Evolutionary conservation across 352 stramenopile species (phyloP).

Genomic region (Blastocystis sp.): DNA sequence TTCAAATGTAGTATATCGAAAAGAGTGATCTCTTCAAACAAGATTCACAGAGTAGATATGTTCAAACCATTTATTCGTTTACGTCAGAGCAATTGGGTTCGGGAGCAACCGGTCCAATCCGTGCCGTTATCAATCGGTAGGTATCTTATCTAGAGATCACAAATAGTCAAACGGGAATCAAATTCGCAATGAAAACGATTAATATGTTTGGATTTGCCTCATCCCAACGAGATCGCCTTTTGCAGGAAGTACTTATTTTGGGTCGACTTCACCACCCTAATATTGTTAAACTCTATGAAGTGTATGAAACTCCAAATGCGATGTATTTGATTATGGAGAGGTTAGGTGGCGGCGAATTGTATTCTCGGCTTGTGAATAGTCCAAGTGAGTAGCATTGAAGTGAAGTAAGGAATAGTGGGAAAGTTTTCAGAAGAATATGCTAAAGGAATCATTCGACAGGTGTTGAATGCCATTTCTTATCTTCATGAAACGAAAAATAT

Average conservation of each 20-base stretch:
- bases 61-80: constrained; percentile 51
- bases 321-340: constrained; percentile 61
- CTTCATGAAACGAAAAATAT: constrained; percentile 61
- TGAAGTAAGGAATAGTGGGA: constrained; percentile 65
- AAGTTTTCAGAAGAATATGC: constrained; percentile 56
- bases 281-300: constrained; percentile 61
- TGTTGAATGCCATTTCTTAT: constrained; percentile 56
- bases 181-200: constrained; percentile 52
- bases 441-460: constrained; percentile 11
- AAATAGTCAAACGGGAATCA: background rate
- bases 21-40: background rate
- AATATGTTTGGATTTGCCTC: constrained; percentile 15
- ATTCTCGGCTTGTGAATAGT: constrained; percentile 28
- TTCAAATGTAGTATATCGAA: constrained; percentile 41
- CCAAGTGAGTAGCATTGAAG: background rate
- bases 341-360: constrained; percentile 39
- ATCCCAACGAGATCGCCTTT: constrained; percentile 24
- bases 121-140: constrained; percentile 37
- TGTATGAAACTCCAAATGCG: constrained; percentile 37
- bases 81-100: constrained; percentile 26
- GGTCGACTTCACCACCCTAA: constrained; percentile 59
- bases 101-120: constrained; percentile 36
- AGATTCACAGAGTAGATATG: background rate
- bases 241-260: constrained; percentile 57
- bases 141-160: background rate